phyloP scores from a whole-genome alignment of 306 rosid genomes.

The Begonia peltatifolia region DNA sequence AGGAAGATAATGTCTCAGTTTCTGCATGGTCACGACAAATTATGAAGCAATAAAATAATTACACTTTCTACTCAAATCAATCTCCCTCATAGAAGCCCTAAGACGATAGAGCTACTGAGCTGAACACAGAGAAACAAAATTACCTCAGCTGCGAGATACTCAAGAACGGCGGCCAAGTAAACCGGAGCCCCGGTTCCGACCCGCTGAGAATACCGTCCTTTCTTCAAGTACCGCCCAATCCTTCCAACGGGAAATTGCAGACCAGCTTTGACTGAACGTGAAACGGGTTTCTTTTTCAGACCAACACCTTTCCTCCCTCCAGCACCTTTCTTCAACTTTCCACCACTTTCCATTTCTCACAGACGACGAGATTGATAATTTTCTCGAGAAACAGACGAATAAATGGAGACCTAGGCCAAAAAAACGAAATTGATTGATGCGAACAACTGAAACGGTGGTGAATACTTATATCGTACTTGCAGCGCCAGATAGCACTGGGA shows the following conservation, averaged over 20 bases:
- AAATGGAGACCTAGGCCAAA: too few species aligned
- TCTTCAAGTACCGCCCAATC: constrained; percentile 33
- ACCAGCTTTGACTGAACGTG: constrained; percentile 32
- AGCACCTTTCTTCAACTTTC: constrained; percentile 30
- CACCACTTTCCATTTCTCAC: constrained; percentile 16
- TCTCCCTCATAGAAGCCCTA: background rate
- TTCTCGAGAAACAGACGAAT: too few species aligned
- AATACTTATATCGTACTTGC: too few species aligned
- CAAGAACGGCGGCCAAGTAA: constrained; percentile 34
- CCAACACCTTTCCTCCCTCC: constrained; percentile 25
- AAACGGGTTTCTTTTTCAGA: constrained; percentile 29
- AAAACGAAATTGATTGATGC: too few species aligned
- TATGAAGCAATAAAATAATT: too few species aligned
- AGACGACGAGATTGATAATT: constrained; percentile 12
- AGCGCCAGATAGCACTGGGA: too few species aligned
- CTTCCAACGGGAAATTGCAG: constrained; percentile 37
- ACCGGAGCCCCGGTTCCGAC: constrained; percentile 43
- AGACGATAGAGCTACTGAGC: background rate
- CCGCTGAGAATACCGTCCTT: constrained; percentile 29
- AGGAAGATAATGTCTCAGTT: too few species aligned
- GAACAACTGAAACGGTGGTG: too few species aligned
- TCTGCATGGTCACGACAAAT: too few species aligned
- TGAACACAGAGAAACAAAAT: background rate
- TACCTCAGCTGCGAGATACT: constrained; percentile 38
- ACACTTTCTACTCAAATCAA: too few species aligned